These are phyloP conservation scores for Russula griseocarnosa DNA, from an alignment of 768 basidiomycete genomes.

Conservation along the genomic window DNA sequence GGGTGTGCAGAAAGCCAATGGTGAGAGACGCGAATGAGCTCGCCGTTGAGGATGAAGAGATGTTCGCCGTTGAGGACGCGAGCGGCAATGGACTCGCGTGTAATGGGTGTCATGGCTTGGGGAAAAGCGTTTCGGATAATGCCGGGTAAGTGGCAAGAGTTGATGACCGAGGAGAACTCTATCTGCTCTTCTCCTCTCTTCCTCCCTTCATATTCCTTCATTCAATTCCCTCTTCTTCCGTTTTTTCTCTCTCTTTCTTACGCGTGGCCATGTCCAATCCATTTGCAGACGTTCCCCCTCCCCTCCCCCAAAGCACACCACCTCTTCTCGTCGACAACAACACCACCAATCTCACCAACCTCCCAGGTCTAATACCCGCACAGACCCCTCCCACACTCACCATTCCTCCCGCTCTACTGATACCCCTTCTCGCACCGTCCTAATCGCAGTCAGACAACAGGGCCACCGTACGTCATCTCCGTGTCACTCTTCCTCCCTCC, in stretches of 20 bases:
- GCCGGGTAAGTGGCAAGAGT: not conserved
- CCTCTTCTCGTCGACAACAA: conserved; percentile 29
- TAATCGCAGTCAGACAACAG: conserved; percentile 55
- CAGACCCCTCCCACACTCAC: conserved; percentile 66
- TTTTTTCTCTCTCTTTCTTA: conserved; percentile 5
- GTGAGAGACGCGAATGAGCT: conserved; percentile 60
- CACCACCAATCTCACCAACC: conserved; percentile 12
- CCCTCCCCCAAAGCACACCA: conserved; percentile 35
- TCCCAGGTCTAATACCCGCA: conserved; percentile 32
- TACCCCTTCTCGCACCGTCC: conserved; percentile 46
- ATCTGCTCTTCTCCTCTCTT: not conserved
- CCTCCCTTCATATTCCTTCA: not conserved
- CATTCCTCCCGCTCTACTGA: conserved; percentile 51
- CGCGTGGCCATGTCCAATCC: conserved; percentile 21
- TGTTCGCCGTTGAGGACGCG: conserved; percentile 72
- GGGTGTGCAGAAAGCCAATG: conserved; percentile 86
- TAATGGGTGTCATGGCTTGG: not conserved
- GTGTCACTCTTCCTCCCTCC: conserved; percentile 21
- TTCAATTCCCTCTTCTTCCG: not conserved
- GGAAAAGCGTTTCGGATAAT: not conserved
- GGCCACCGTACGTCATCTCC: conserved; percentile 39
- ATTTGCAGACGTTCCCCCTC: conserved; percentile 31
- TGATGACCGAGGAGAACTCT: too few relatives aligned
- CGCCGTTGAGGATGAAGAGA: conserved; percentile 68
- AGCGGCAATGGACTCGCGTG: conserved; percentile 54